Evolutionary conservation across 2,329 filamentous ascomycete genomes (phyloP).

Genomic region (Aureobasidium sp.): DNA sequence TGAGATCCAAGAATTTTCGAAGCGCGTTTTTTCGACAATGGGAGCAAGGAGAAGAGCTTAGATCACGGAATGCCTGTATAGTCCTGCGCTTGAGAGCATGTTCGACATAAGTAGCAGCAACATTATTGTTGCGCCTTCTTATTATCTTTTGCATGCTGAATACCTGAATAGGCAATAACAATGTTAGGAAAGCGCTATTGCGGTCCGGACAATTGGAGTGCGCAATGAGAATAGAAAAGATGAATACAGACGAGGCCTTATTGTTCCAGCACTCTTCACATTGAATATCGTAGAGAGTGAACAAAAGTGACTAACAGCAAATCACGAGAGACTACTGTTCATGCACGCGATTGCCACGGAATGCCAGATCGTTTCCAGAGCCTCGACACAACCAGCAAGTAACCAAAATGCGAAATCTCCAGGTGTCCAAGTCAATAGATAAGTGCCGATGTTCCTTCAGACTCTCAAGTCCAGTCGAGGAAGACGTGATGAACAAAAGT

Average conservation of each 20-base stretch:
- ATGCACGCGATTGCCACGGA: neutral
- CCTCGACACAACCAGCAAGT: neutral
- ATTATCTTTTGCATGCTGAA: neutral
- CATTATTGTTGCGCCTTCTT: slow-evolving; percentile 14
- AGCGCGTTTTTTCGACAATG: slow-evolving; percentile 13
- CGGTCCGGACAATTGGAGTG: neutral
- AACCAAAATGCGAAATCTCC: neutral
- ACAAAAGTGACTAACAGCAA: neutral
- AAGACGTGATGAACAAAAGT: slow-evolving; percentile 10
- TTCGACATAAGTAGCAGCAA: slow-evolving; percentile 10
- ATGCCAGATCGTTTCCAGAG: neutral
- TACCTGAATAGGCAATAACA: neutral
- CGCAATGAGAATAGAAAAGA: neutral
- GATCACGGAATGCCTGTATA: neutral
- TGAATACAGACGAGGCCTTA: neutral
- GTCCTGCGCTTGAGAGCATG: neutral
- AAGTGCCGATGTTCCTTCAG: neutral
- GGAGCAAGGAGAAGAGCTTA: slow-evolving; percentile 10
- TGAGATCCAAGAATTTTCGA: slow-evolving; percentile 1
- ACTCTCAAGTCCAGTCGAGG: neutral
- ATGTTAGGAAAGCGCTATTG: neutral
- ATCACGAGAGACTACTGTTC: slow-evolving; percentile 15
- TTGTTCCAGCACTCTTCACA: neutral
- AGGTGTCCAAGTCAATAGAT: neutral
- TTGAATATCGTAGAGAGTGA: neutral